Percentiles rank a stretch among this genome's conserved stretches.
Evolutionary conservation across 257 asterid genomes (phyloP).

Genomic region (Salvia hispanica): DNA sequence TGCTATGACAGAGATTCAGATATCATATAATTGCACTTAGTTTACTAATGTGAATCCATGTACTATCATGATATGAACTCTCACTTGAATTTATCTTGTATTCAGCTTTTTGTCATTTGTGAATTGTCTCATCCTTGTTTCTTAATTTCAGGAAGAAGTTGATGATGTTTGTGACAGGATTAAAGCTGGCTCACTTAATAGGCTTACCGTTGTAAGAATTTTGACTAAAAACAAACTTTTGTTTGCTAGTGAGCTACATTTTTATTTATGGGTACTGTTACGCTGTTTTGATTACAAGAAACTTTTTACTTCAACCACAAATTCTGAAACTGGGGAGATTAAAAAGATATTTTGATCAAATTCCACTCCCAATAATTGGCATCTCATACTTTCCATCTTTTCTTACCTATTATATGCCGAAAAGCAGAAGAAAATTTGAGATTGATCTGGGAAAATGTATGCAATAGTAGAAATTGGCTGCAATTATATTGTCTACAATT

Average conservation of each 20-base stretch:
- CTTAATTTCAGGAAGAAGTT: slow-evolving; percentile 73
- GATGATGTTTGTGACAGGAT: slow-evolving; percentile 71
- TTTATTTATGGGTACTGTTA: slow-evolving; percentile 16
- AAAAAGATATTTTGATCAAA: slow-evolving; percentile 17
- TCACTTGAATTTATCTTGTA: slow-evolving; percentile 4
- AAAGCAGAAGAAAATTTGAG: no score
- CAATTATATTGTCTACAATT: not conserved
- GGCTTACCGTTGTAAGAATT: slow-evolving; percentile 65
- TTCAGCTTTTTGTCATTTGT: slow-evolving; percentile 4
- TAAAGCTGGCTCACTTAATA: slow-evolving; percentile 65
- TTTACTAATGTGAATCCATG: slow-evolving; percentile 26
- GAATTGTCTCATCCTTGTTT: slow-evolving; percentile 28
- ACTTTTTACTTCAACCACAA: not conserved
- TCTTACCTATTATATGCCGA: no score
- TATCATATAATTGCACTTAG: slow-evolving; percentile 18
- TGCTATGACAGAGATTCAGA: slow-evolving; percentile 4
- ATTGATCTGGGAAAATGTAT: not conserved
- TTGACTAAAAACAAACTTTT: slow-evolving; percentile 26
- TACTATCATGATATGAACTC: slow-evolving; percentile 20
- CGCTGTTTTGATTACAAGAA: slow-evolving; percentile 1
- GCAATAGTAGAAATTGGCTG: not conserved
- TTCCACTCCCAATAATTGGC: not conserved
- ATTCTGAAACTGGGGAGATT: slow-evolving; percentile 13
- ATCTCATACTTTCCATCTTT: no score
- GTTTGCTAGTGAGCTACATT: slow-evolving; percentile 12